Conservation (phyloP, 2,329 filamentous ascomycete genomes). For the Ceratocystis ficicola region DNA sequence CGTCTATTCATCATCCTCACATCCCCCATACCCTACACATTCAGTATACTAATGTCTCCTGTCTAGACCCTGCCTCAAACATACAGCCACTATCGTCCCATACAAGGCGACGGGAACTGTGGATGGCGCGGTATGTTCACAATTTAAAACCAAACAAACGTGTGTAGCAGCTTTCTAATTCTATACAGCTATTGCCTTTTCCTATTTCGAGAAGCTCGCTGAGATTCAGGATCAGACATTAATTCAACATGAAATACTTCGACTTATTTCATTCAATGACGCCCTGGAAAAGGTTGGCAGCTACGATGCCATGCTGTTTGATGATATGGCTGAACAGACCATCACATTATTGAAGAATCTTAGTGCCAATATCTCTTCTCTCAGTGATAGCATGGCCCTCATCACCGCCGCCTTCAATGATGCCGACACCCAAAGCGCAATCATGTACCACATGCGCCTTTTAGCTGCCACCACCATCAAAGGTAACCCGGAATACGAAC, state of each 20-base stretch:
- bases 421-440: conserved; percentile 50
- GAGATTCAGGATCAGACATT: conserved; percentile 51
- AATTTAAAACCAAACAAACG: conserved; percentile 13
- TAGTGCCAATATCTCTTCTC: conserved; percentile 30
- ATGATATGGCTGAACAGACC: conserved; percentile 73
- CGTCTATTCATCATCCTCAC: not conserved
- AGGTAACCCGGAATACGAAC: conserved; percentile 56
- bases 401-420: conserved; percentile 65
- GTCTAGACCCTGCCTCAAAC: conserved; percentile 64
- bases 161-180: conserved; percentile 6
- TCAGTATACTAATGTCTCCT: not conserved
- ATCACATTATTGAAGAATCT: conserved; percentile 55
- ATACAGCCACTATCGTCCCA: conserved; percentile 76
- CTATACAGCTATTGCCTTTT: conserved; percentile 69
- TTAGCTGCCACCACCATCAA: conserved; percentile 79
- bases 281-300: conserved; percentile 61
- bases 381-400: conserved; percentile 34
- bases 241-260: conserved; percentile 57
- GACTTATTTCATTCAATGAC: conserved; percentile 59
- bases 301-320: conserved; percentile 56
- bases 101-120: conserved; percentile 89
- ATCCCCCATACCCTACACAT: not conserved
- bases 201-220: conserved; percentile 80
- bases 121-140: conserved; percentile 79
- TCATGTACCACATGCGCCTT: conserved; percentile 76